phyloP scores from a whole-genome alignment of 2,329 filamentous ascomycete genomes.

The Sporothrix variecibatus region DNA sequence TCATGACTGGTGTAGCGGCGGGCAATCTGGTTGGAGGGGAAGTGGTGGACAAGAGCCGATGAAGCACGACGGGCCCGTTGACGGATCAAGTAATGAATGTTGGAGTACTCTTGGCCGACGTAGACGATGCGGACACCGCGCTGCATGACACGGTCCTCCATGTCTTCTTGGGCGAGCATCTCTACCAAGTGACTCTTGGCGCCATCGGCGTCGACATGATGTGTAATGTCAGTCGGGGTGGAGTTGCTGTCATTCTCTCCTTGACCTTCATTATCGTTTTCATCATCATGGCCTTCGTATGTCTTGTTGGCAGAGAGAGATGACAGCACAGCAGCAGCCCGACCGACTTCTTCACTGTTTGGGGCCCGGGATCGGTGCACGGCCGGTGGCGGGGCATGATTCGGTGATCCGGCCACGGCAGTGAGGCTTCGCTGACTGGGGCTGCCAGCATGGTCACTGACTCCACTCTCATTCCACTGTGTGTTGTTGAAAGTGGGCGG shows the following conservation, averaged over 20 bases:
- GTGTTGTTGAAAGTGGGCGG: neutral
- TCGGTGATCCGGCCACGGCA: neutral
- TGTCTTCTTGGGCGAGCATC: slow-evolving; percentile 29
- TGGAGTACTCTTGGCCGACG: slow-evolving; percentile 58
- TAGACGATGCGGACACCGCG: slow-evolving; percentile 45
- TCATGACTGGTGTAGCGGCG: slow-evolving; percentile 44
- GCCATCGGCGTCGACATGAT: slow-evolving; percentile 6
- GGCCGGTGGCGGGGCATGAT: neutral
- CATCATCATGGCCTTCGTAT: neutral
- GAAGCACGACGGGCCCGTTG: slow-evolving; percentile 43
- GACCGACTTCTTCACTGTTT: slow-evolving; percentile 25
- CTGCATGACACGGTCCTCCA: slow-evolving; percentile 28
- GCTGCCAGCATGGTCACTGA: neutral
- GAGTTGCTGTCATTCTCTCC: neutral
- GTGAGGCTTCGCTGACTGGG: neutral
- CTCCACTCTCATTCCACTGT: slow-evolving; percentile 1
- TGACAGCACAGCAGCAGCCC: slow-evolving; percentile 25
- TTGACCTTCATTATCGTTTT: neutral
- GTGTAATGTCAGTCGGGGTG: neutral
- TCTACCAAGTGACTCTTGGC: slow-evolving; percentile 27
- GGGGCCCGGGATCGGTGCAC: neutral
- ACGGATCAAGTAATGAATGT: slow-evolving; percentile 56
- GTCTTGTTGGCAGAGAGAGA: slow-evolving; percentile 7
- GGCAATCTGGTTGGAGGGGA: slow-evolving; percentile 45
- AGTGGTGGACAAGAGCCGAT: slow-evolving; percentile 38